A percentile compares a stretch with the other conserved stretches of the same genome.
Evolutionary conservation across 2,329 filamentous ascomycete species (phyloP).

Genomic region (Botrytis medusae): DNA sequence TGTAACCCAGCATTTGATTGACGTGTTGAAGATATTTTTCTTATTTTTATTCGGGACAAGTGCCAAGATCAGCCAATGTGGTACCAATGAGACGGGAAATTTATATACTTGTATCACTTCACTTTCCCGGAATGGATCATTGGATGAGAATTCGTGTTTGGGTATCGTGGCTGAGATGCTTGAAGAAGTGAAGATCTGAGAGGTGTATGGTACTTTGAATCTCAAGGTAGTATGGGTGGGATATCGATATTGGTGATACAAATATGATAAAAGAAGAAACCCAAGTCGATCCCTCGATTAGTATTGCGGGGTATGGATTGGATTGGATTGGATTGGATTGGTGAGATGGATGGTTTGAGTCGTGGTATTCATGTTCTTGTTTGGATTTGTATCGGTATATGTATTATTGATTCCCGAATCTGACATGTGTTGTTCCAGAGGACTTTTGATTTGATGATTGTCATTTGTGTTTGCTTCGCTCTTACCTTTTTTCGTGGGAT

Average conservation of each 20-base stretch:
- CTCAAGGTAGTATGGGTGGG: not conserved
- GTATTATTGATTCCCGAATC: not conserved
- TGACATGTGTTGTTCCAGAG: not conserved
- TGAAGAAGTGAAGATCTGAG: not conserved
- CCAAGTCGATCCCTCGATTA: not conserved
- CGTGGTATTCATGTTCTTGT: not conserved
- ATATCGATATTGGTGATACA: not conserved
- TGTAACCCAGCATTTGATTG: not conserved
- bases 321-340: too few species aligned
- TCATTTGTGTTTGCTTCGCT: not conserved
- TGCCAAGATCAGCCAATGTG: not conserved
- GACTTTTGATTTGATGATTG: not conserved
- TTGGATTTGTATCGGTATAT: not conserved
- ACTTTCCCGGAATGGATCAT: not conserved
- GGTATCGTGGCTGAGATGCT: not conserved
- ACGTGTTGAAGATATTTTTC: not conserved
- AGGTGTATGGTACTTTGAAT: not conserved
- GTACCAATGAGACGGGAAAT: not conserved
- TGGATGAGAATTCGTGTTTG: not conserved
- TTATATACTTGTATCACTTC: not conserved
- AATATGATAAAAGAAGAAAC: not conserved
- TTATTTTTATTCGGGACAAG: not conserved
- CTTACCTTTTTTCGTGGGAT: not conserved
- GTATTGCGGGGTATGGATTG: not conserved
- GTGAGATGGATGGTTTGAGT: not conserved